Evolutionary conservation across 306 rosid genomes (phyloP).

Genomic region (Cucurbita argyrosperma): DNA sequence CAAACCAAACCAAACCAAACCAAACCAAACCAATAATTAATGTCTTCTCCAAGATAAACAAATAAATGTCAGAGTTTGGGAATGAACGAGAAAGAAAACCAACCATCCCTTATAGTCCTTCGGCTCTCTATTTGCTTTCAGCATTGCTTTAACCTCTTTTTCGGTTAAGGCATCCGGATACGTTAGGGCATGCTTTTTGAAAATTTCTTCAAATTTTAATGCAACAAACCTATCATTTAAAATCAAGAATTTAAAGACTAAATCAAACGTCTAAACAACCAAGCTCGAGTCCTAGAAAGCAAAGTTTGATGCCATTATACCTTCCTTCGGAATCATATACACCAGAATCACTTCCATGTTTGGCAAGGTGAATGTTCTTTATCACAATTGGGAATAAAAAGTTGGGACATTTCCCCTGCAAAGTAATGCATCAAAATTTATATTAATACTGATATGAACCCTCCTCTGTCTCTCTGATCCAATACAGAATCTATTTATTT

Average conservation of each 20-base stretch:
- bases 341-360: conserved; percentile 88
- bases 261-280: too few relatives aligned
- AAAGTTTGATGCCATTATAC: conserved; percentile 16
- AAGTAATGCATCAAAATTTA: neutral
- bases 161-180: conserved; percentile 44
- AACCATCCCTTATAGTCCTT: conserved; percentile 55
- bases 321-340: conserved; percentile 74
- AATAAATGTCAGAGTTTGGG: neutral
- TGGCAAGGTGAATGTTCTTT: conserved; percentile 35
- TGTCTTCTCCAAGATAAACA: neutral
- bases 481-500: too few relatives aligned
- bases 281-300: too few relatives aligned
- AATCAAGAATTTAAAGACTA: neutral
- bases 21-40: neutral
- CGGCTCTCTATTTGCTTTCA: conserved; percentile 40
- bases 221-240: conserved; percentile 38
- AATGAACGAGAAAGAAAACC: neutral
- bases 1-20: neutral
- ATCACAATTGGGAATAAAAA: conserved; percentile 52
- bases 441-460: too few relatives aligned
- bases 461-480: neutral
- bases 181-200: conserved; percentile 38
- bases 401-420: conserved; percentile 58
- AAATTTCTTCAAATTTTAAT: conserved; percentile 56
- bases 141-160: conserved; percentile 35